Evolutionary conservation across 2,329 filamentous ascomycete genomes (phyloP), one percentile per base, ranked within the genome.

Genomic region (Paraphoma chrysanthemicola): DNA sequence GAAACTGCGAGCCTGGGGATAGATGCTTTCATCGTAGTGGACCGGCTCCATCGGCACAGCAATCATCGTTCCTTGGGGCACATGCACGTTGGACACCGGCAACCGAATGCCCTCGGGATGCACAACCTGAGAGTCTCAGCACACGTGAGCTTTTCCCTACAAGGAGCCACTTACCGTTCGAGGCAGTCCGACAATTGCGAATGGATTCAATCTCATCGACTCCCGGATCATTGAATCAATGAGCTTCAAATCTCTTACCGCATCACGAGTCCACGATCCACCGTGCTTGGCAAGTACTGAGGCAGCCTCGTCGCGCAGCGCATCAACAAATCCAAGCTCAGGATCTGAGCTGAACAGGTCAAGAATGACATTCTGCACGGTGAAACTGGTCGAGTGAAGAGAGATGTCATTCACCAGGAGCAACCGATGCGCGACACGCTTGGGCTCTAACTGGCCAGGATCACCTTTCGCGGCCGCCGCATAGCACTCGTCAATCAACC

Each of bases 361-460:
- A 14, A 62, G 38, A 9, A 63, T 56, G 10, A 62, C 51, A 39
- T 63, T 63, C 41, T 62, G 59, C 3, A 59, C 56, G 1, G 61
- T 63, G 39, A 55, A 59, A 28, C 55, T 59, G 10, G 61, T 63
- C 8, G 61, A 56, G 30, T 59, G 59, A 14, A 63, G 18, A 3
- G 61, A 63, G 17, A 63, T 56, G 43, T 62, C 59, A 16, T 63
- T 63, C 12, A 63, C 59, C 18, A 63, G 17, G 18, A 63, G 51
- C 18, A 63, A 54, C 33, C 61, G 61, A 48, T 62, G 59, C 6
- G 55, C 56, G 12, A 63, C 51, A 38, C 61, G 53, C 28, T 60
- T 49, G 1, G 61, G 61, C 18, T 59, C 56, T n/a, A 63, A 39
- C 38, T 63, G 59, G 5, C 49, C 56, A 9, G 36, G 33, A 38